Conservation (phyloP, 2,329 filamentous ascomycete species). For the Penicillium sp. region DNA sequence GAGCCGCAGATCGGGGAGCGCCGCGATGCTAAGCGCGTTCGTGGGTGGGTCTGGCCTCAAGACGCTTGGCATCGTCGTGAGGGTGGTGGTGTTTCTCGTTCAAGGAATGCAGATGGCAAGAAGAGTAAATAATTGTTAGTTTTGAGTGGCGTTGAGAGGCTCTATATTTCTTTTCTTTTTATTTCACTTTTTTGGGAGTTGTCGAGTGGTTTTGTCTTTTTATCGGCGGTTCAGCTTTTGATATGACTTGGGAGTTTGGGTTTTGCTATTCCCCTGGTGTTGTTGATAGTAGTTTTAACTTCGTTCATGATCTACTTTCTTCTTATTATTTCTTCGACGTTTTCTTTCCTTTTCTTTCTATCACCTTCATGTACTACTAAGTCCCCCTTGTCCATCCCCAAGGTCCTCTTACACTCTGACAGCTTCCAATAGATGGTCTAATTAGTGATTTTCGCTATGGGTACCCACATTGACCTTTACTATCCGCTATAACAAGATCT, state of each 20-base stretch:
- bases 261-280: conserved; percentile 3
- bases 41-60: conserved; percentile 59
- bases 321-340: not conserved
- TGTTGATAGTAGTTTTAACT: conserved; percentile 3
- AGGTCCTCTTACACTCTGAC: conserved; percentile 25
- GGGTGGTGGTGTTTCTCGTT: conserved; percentile 35
- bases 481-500: not conserved
- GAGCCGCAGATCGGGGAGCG: conserved; percentile 57
- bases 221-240: conserved; percentile 1
- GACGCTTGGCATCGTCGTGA: conserved; percentile 57
- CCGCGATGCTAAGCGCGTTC: conserved; percentile 54
- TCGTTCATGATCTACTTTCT: conserved; percentile 1
- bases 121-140: conserved; percentile 26
- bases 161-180: not conserved
- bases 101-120: conserved; percentile 22
- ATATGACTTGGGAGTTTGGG: conserved; percentile 4
- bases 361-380: not conserved
- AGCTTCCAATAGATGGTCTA: conserved; percentile 1
- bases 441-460: conserved; percentile 8
- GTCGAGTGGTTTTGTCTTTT: not conserved
- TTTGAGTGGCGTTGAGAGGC: not conserved
- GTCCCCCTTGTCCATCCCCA: conserved; percentile 10
- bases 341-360: not conserved
- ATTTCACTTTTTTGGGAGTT: not conserved
- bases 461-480: not conserved